Conservation (phyloP, 225 moss, liverwort and hornwort species). For the Bryum argenteum region DNA sequence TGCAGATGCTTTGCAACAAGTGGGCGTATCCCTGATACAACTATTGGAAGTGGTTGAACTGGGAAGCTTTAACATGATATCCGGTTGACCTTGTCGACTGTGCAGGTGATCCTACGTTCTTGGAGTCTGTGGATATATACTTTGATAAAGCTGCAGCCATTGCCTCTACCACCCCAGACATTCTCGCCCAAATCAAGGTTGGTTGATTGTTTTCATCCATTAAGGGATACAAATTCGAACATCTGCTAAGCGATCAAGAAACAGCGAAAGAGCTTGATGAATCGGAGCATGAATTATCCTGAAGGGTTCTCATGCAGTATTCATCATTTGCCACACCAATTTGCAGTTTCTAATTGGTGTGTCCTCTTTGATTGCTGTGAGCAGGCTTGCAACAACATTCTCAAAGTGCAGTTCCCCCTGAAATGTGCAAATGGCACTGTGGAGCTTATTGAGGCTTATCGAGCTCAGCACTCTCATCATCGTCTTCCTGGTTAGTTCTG, state of each 20-base stretch:
- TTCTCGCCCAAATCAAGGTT: conserved; percentile 90
- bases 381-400: conserved; percentile 87
- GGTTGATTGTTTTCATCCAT: conserved; percentile 10
- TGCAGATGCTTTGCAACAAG: conserved; percentile 32
- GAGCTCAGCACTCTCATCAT: conserved; percentile 89
- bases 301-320: not conserved
- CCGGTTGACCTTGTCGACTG: conserved; percentile 19
- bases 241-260: not conserved
- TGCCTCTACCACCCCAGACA: conserved; percentile 71
- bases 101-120: conserved; percentile 81
- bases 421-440: conserved; percentile 87
- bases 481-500: conserved; percentile 71
- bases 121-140: conserved; percentile 82
- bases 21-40: conserved; percentile 16
- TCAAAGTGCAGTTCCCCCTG: conserved; percentile 82
- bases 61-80: conserved; percentile 17
- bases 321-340: not conserved
- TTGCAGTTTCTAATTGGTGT: not conserved
- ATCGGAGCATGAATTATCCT: not conserved
- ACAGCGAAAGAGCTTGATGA: not conserved
- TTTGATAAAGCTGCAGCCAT: conserved; percentile 81
- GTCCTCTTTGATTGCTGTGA: conserved; percentile 22
- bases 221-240: not conserved
- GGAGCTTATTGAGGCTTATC: conserved; percentile 87
- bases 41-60: conserved; percentile 18